phyloP scores from a whole-genome alignment of 2,329 filamentous ascomycete species.

The Sarocladium kiliense region DNA sequence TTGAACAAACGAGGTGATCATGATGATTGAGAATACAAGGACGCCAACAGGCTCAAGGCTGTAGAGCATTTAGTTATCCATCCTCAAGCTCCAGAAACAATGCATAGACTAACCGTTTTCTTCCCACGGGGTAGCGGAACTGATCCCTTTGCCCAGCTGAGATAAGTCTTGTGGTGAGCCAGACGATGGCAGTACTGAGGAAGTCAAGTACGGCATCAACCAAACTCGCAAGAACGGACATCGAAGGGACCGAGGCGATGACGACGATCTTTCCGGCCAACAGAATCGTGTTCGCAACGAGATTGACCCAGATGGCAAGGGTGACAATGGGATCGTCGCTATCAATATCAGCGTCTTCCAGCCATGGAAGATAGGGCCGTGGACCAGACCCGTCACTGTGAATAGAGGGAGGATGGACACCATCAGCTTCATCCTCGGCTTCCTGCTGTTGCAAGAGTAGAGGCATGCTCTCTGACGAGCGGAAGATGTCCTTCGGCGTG shows the following conservation, averaged over 20 bases:
- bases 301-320: conserved; percentile 83
- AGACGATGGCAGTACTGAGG: conserved; percentile 75
- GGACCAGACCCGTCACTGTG: conserved; percentile 27
- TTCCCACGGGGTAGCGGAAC: conserved; percentile 73
- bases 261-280: conserved; percentile 73
- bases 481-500: conserved; percentile 83
- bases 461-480: conserved; percentile 63
- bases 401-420: conserved; percentile 30
- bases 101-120: conserved; percentile 43
- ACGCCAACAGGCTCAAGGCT: conserved; percentile 76
- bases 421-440: conserved; percentile 39
- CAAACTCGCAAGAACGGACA: conserved; percentile 74
- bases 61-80: conserved; percentile 15
- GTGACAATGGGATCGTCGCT: conserved; percentile 71
- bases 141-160: conserved; percentile 60
- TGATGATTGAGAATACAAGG: conserved; percentile 76
- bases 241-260: conserved; percentile 70
- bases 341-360: conserved; percentile 67
- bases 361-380: conserved; percentile 59
- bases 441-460: conserved; percentile 46
- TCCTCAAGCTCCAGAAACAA: background rate
- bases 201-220: conserved; percentile 80
- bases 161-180: conserved; percentile 71
- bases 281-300: conserved; percentile 70
- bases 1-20: conserved; percentile 81